Conservation (phyloP, 2,329 filamentous ascomycete species). For the Plectosphaerella plurivora region DNA sequence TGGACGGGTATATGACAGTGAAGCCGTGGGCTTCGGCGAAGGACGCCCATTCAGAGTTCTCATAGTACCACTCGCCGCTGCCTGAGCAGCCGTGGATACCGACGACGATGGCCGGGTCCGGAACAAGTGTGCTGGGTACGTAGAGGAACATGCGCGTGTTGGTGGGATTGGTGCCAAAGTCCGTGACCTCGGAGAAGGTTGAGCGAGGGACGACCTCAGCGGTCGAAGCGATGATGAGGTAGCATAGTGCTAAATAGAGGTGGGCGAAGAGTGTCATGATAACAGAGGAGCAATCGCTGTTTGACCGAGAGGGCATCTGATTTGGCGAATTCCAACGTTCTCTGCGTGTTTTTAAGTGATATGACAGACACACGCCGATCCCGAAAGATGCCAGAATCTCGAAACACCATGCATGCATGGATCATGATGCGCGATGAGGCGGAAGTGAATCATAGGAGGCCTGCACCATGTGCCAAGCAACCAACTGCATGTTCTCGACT, state of each 20-base stretch:
- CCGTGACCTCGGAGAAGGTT: conserved; percentile 11
- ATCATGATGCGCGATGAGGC: neutral
- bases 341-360: neutral
- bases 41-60: conserved; percentile 43
- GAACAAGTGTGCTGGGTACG: conserved; percentile 27
- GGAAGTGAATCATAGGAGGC: neutral
- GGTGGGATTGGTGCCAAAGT: conserved; percentile 10
- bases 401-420: neutral
- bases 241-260: neutral
- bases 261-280: neutral
- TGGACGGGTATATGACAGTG: conserved; percentile 46
- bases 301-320: neutral
- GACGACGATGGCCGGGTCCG: conserved; percentile 46
- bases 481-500: neutral
- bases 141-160: conserved; percentile 20
- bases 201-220: conserved; percentile 11
- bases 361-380: neutral
- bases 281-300: neutral
- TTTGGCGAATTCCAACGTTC: neutral
- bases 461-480: neutral
- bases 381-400: neutral
- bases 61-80: conserved; percentile 46
- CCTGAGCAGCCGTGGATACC: conserved; percentile 55
- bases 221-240: neutral
- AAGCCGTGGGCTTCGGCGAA: conserved; percentile 53